Conservation (phyloP, 1,139 yeast genomes). For the Suhomyces anneliseae region DNA sequence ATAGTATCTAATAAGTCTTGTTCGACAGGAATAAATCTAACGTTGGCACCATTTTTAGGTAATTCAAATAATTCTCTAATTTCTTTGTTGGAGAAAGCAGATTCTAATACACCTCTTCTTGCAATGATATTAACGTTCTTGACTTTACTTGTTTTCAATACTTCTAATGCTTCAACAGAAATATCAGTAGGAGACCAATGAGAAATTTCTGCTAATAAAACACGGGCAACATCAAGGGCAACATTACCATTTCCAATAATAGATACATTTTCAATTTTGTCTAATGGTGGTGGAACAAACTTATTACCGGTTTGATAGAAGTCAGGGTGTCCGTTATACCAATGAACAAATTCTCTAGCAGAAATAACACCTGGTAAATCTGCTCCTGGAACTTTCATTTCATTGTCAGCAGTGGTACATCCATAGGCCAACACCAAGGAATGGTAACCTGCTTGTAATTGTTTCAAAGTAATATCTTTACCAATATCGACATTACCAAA, state of each 20-base stretch:
- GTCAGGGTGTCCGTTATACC: conserved; percentile 93
- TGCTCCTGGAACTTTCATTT: conserved; percentile 61
- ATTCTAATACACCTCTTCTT: conserved; percentile 77
- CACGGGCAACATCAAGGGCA: conserved; percentile 88
- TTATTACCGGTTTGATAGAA: conserved; percentile 28
- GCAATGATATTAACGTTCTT: conserved; percentile 73
- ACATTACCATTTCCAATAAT: conserved; percentile 98
- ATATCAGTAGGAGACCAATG: conserved; percentile 78
- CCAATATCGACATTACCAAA: conserved; percentile 76
- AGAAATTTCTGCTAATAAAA: conserved; percentile 59
- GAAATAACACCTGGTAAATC: conserved; percentile 65
- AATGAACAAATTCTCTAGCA: conserved; percentile 86
- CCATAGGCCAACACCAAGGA: conserved; percentile 83
- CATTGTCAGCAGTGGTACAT: conserved; percentile 60
- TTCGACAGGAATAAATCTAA: conserved; percentile 55
- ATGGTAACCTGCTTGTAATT: conserved; percentile 59
- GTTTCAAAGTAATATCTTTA: conserved; percentile 48
- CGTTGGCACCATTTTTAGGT: conserved; percentile 36
- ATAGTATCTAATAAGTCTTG: conserved; percentile 42
- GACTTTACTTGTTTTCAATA: conserved; percentile 53
- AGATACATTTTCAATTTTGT: conserved; percentile 61
- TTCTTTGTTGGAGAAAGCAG: conserved; percentile 93
- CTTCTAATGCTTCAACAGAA: conserved; percentile 56
- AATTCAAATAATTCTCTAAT: conserved; percentile 78
- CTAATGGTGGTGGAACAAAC: conserved; percentile 52